These are phyloP conservation scores for Fusarium heterosporum DNA, from an alignment of 2,329 filamentous ascomycete genomes.

Conservation along the genomic window DNA sequence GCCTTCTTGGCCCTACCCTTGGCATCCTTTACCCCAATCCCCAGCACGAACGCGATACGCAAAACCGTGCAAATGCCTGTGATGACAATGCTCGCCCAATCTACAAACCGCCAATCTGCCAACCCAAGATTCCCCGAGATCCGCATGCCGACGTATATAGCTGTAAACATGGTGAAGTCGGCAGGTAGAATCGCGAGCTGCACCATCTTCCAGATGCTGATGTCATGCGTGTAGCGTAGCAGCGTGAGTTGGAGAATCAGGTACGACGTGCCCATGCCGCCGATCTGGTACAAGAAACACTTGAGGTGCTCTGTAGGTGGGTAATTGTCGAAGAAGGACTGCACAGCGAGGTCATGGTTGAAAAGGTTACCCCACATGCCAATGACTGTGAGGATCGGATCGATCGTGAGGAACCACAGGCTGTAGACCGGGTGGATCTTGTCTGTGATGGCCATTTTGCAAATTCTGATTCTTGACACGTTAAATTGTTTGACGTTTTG, in stretches of 20 bases:
- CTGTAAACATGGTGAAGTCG: conserved; percentile 39
- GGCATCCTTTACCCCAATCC: conserved; percentile 26
- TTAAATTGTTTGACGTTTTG: neutral
- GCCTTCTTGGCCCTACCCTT: conserved; percentile 10
- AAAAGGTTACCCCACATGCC: conserved; percentile 39
- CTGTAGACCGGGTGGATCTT: conserved; percentile 35
- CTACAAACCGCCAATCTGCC: conserved; percentile 25
- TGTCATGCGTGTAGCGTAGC: conserved; percentile 39
- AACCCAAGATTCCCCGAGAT: conserved; percentile 17
- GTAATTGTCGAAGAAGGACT: conserved; percentile 24
- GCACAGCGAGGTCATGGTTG: conserved; percentile 28
- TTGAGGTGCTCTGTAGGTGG: conserved; percentile 23
- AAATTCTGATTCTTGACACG: rapidly evolving
- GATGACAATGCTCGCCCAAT: conserved; percentile 28
- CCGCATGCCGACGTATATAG: conserved; percentile 29
- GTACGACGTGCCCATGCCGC: conserved; percentile 39
- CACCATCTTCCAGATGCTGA: conserved; percentile 40
- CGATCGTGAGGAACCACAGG: conserved; percentile 42
- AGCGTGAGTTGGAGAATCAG: conserved; percentile 18
- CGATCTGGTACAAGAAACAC: conserved; percentile 43
- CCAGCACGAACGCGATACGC: conserved; percentile 27
- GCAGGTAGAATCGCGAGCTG: conserved; percentile 35
- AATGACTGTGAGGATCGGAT: conserved; percentile 33
- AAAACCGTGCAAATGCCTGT: conserved; percentile 32
- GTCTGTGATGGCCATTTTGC: conserved; percentile 23